These are phyloP conservation scores for Malassezia vespertilionis DNA, from an alignment of 1,284 basidiomycete species.

Conservation along the genomic window DNA sequence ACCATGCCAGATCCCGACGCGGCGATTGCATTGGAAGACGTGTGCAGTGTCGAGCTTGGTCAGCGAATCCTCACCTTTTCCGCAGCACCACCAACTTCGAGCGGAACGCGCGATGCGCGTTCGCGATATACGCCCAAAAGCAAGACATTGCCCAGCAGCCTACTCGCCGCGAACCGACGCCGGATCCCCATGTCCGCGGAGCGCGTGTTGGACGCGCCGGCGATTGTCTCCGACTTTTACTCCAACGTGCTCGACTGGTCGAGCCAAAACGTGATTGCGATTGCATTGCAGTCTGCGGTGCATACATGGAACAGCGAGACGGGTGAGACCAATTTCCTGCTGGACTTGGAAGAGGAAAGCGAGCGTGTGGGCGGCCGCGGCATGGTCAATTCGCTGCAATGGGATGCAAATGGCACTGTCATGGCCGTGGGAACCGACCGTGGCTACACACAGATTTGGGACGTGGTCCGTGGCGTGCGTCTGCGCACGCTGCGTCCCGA, in stretches of 20 bases:
- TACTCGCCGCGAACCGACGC: conserved; percentile 53
- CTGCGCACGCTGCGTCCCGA: conserved; percentile 57
- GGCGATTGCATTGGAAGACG: conserved; percentile 31
- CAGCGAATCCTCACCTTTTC: conserved; percentile 50
- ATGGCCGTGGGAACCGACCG: conserved; percentile 73
- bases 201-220: conserved; percentile 85
- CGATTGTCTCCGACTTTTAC: conserved; percentile 92
- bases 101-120: conserved; percentile 44
- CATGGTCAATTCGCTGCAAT: conserved; percentile 66
- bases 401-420: conserved; percentile 75
- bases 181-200: conserved; percentile 74
- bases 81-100: conserved; percentile 42
- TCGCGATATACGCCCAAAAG: conserved; percentile 36
- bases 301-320: conserved; percentile 74
- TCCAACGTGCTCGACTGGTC: conserved; percentile 89
- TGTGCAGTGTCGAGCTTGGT: conserved; percentile 44
- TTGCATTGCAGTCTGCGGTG: conserved; percentile 33
- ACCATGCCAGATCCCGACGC: conserved; percentile 26
- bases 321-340: conserved; percentile 66
- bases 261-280: conserved; percentile 57
- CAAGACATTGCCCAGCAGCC: conserved; percentile 32
- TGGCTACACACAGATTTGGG: conserved; percentile 92
- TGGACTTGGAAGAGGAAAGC: conserved; percentile 32
- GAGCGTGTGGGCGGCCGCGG: conserved; percentile 43
- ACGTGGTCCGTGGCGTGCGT: conserved; percentile 67